These are phyloP conservation scores for Talaromyces rugulosus DNA, from an alignment of 2,329 filamentous ascomycete genomes.

Conservation along the genomic window DNA sequence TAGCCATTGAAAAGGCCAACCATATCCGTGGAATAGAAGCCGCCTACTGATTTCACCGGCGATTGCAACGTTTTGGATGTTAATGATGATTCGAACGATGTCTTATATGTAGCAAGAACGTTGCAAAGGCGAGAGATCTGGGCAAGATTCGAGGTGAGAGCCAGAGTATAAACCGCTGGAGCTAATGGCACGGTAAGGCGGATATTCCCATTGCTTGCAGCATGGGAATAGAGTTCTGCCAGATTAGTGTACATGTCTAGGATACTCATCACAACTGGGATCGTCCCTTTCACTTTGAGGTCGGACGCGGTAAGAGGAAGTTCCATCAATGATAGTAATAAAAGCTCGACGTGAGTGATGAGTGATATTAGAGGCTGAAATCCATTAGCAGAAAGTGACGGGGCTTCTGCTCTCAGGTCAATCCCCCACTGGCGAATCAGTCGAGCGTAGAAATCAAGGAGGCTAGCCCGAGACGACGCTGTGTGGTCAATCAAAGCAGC, in stretches of 20 bases:
- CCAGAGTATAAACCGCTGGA: constrained; percentile 64
- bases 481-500: constrained; percentile 32
- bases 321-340: constrained; percentile 60
- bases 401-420: constrained; percentile 25
- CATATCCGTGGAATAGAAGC: constrained; percentile 54
- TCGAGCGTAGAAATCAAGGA: constrained; percentile 64
- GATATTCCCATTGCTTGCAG: constrained; percentile 49
- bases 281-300: constrained; percentile 12
- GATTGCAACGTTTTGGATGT: constrained; percentile 33
- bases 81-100: constrained; percentile 63
- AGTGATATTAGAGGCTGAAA: constrained; percentile 37
- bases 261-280: constrained; percentile 46
- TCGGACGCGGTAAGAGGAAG: constrained; percentile 34
- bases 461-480: constrained; percentile 50
- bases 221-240: constrained; percentile 53
- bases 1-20: constrained; percentile 75
- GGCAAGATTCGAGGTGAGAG: constrained; percentile 61
- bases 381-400: constrained; percentile 21
- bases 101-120: constrained; percentile 69
- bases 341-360: constrained; percentile 48
- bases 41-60: constrained; percentile 25
- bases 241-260: constrained; percentile 67
- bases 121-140: constrained; percentile 65
- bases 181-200: constrained; percentile 66
- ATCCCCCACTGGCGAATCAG: constrained; percentile 57